These are phyloP conservation scores for Trypanosoma brucei DNA, from an alignment of 208 protist genomes.

Conservation along the genomic window DNA sequence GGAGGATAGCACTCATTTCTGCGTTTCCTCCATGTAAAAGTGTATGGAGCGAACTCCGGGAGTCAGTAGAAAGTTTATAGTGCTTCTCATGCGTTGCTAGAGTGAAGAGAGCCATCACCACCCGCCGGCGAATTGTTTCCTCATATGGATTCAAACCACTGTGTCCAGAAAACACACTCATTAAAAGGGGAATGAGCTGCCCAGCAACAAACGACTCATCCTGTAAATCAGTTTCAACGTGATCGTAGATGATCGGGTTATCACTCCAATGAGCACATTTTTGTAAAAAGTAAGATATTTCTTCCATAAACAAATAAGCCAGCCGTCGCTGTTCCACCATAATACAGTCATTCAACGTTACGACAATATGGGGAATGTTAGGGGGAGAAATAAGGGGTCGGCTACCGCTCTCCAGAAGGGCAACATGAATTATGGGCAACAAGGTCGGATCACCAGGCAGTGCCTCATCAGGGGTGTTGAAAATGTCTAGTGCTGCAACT, in stretches of 20 bases:
- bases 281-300: constrained; percentile 86
- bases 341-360: constrained; percentile 75
- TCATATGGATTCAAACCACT: constrained; percentile 33
- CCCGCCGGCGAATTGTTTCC: constrained; percentile 40
- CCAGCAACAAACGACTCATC: constrained; percentile 62
- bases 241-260: constrained; percentile 80
- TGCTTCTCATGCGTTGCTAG: constrained; percentile 63
- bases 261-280: constrained; percentile 61
- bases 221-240: constrained; percentile 76
- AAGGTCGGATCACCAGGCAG: constrained; percentile 61
- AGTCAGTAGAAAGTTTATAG: constrained; percentile 47
- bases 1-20: constrained; percentile 36
- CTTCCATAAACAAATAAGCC: constrained; percentile 79
- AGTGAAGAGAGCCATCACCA: constrained; percentile 46
- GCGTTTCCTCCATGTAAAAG: constrained; percentile 39
- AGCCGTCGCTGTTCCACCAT: constrained; percentile 85
- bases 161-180: constrained; percentile 47
- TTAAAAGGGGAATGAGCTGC: constrained; percentile 67
- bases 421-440: constrained; percentile 75
- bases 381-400: constrained; percentile 76
- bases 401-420: constrained; percentile 69
- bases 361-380: constrained; percentile 71
- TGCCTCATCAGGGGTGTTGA: constrained; percentile 72
- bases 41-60: constrained; percentile 35
- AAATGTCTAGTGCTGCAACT: constrained; percentile 67